A percentile compares a stretch with the other conserved stretches of the same genome.
These are phyloP conservation scores for Thalassiosira hispida DNA, from an alignment of 352 stramenopile genomes.

Conservation along the genomic window DNA sequence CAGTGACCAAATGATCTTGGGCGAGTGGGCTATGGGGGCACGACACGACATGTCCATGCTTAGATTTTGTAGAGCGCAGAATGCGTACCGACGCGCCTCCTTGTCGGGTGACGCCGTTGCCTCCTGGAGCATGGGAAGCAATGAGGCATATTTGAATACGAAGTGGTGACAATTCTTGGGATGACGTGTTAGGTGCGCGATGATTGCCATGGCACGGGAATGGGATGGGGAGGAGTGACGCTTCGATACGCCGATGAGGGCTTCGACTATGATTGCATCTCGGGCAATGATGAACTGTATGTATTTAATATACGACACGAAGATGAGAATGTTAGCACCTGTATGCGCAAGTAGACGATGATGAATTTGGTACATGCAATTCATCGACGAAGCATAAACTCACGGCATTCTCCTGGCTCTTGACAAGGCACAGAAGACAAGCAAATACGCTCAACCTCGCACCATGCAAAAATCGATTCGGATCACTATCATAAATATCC, in stretches of 20 bases:
- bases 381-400: slow-evolving; percentile 23
- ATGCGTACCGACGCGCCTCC: slow-evolving; percentile 59
- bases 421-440: slow-evolving; percentile 67
- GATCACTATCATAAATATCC: slow-evolving; percentile 63
- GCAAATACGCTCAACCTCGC: slow-evolving; percentile 71
- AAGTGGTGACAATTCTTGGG: slow-evolving; percentile 71
- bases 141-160: slow-evolving; percentile 58
- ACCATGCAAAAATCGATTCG: slow-evolving; percentile 60
- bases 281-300: slow-evolving; percentile 63
- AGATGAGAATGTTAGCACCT: background rate
- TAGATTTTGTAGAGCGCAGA: slow-evolving; percentile 78
- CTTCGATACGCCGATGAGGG: slow-evolving; percentile 65
- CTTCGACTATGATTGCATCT: slow-evolving; percentile 47
- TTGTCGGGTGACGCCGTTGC: slow-evolving; percentile 60
- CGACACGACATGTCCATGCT: slow-evolving; percentile 74
- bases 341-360: no score
- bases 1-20: slow-evolving; percentile 61
- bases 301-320: background rate
- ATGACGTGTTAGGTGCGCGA: slow-evolving; percentile 75
- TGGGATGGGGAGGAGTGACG: slow-evolving; percentile 67
- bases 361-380: no score
- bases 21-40: slow-evolving; percentile 62
- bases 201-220: slow-evolving; percentile 59
- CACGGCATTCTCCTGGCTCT: slow-evolving; percentile 81
- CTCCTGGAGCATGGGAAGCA: slow-evolving; percentile 67